Evolutionary conservation across 2,329 filamentous ascomycete genomes (phyloP).

Genomic region (Corniculantispora saksenae): DNA sequence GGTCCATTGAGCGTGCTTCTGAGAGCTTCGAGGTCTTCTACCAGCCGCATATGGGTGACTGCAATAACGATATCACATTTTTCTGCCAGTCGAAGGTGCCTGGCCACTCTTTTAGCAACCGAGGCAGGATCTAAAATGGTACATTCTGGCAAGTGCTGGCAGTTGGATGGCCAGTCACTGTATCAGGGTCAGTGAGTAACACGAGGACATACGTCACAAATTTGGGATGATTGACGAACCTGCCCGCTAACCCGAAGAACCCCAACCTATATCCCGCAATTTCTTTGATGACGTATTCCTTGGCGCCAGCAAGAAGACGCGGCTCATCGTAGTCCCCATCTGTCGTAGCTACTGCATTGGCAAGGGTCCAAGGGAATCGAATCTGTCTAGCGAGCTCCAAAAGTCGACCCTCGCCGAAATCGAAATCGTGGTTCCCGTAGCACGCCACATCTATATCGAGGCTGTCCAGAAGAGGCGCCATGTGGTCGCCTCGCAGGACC

Average conservation of each 20-base stretch:
- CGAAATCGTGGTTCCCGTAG: constrained; percentile 24
- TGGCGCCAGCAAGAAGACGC: constrained; percentile 19
- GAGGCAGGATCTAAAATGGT: constrained; percentile 21
- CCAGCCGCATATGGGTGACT: constrained; percentile 28
- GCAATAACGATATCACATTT: constrained; percentile 29
- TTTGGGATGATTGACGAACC: background rate
- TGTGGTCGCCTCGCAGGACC: constrained; percentile 21
- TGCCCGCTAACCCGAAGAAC: constrained; percentile 23
- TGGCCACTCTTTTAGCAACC: constrained; percentile 8
- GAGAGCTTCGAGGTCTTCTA: constrained; percentile 21
- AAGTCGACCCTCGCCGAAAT: constrained; percentile 20
- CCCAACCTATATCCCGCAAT: constrained; percentile 19
- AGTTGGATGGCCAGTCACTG: constrained; percentile 24
- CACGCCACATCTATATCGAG: constrained; percentile 19
- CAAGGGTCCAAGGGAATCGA: constrained; percentile 21
- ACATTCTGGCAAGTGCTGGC: constrained; percentile 20
- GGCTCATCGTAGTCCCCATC: background rate
- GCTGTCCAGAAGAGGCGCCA: constrained; percentile 16
- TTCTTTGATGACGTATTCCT: constrained; percentile 2
- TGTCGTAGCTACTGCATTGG: constrained; percentile 17
- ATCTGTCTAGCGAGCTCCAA: constrained; percentile 9
- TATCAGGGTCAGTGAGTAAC: too few species aligned
- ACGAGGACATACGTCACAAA: background rate
- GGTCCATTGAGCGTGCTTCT: constrained; percentile 21
- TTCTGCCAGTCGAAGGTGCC: constrained; percentile 19